A percentile compares a stretch with the other conserved stretches of the same genome.
Conservation (phyloP, 1,284 basidiomycete species). For the Ganoderma multipileum region DNA sequence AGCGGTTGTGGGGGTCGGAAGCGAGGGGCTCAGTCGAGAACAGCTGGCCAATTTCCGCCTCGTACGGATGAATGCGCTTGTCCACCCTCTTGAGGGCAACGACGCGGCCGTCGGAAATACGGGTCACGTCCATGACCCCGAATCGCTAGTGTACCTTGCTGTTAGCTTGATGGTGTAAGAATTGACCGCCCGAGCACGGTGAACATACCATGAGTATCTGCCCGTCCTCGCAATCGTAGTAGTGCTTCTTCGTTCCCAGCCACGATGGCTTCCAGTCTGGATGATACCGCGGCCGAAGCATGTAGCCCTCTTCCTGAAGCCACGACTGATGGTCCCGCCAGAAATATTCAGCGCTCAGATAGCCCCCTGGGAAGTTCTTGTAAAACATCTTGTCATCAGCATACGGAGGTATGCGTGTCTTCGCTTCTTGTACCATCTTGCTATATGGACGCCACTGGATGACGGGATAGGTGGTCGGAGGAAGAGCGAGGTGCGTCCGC, state of each 20-base stretch:
- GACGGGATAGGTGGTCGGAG: background rate
- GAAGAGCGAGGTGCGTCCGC: background rate
- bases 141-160: background rate
- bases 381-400: background rate
- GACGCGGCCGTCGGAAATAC: slow-evolving; percentile 15
- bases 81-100: slow-evolving; percentile 20
- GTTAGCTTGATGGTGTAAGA: background rate
- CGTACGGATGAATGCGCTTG: slow-evolving; percentile 5
- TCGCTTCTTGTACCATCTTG: background rate
- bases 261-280: slow-evolving; percentile 28
- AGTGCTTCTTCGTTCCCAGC: slow-evolving; percentile 6
- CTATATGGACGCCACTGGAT: background rate
- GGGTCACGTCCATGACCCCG: slow-evolving; percentile 20
- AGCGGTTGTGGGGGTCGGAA: slow-evolving; percentile 37
- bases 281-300: slow-evolving; percentile 27
- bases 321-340: slow-evolving; percentile 25
- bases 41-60: slow-evolving; percentile 26
- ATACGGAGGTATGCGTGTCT: background rate
- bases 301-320: slow-evolving; percentile 26
- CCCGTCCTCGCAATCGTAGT: slow-evolving; percentile 22
- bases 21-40: slow-evolving; percentile 16
- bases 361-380: background rate
- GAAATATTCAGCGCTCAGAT: background rate
- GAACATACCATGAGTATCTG: background rate
- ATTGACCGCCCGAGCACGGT: no score